Conservation (phyloP, 352 stramenopile genomes). For the Globisporangium nodosum region DNA sequence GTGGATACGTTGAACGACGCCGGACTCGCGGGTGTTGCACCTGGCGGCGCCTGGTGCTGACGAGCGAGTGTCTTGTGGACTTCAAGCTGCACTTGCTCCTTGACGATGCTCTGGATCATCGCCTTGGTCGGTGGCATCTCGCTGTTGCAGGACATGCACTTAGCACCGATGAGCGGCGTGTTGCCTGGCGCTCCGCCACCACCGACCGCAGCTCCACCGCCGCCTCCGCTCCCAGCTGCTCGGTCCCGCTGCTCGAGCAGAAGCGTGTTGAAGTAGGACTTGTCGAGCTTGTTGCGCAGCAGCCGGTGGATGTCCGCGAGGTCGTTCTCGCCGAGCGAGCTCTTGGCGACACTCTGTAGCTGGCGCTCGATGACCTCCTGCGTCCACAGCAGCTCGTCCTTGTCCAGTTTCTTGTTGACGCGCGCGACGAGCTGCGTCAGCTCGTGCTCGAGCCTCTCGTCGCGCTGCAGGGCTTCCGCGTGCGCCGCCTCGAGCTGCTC, state of each 20-base stretch:
- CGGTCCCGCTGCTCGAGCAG: slow-evolving; percentile 42
- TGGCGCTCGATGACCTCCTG: slow-evolving; percentile 62
- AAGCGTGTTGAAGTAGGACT: slow-evolving; percentile 44
- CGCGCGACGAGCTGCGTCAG: slow-evolving; percentile 53
- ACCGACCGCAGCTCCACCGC: slow-evolving; percentile 3
- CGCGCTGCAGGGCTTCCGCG: slow-evolving; percentile 36
- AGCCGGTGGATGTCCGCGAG: slow-evolving; percentile 51
- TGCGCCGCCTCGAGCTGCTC: slow-evolving; percentile 43
- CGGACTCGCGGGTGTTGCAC: slow-evolving; percentile 3
- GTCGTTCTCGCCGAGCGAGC: slow-evolving; percentile 55
- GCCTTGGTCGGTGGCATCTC: slow-evolving; percentile 57
- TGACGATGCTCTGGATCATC: slow-evolving; percentile 52
- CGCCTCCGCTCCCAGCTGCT: slow-evolving; percentile 12
- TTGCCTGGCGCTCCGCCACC: slow-evolving; percentile 6
- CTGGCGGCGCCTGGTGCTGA: slow-evolving; percentile 14
- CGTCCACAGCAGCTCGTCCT: slow-evolving; percentile 73
- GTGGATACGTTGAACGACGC: slow-evolving; percentile 47
- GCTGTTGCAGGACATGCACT: slow-evolving; percentile 67
- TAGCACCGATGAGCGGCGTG: slow-evolving; percentile 35
- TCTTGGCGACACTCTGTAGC: slow-evolving; percentile 61
- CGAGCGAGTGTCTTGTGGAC: slow-evolving; percentile 39
- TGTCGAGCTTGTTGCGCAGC: slow-evolving; percentile 56
- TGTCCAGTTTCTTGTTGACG: slow-evolving; percentile 72
- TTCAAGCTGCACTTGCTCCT: slow-evolving; percentile 57
- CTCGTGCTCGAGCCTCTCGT: slow-evolving; percentile 50